Evolutionary conservation across 1,139 yeast species (phyloP).

Genomic region (Hansenula anomala): DNA sequence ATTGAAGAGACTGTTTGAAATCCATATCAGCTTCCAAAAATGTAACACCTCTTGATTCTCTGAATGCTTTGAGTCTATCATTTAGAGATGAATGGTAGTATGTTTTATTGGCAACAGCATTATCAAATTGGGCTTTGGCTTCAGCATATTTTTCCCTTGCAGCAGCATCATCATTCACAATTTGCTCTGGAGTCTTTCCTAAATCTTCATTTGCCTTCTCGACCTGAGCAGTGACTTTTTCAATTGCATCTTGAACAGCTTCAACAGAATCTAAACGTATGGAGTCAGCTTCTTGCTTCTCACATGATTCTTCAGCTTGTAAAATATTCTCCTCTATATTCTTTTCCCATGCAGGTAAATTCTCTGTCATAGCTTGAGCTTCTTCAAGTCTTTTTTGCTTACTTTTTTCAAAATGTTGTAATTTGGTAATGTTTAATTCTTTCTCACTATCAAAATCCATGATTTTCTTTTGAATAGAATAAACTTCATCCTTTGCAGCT

Average conservation of each 20-base stretch:
- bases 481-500: conserved; percentile 10
- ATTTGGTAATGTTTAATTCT: conserved; percentile 15
- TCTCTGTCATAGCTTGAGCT: conserved; percentile 23
- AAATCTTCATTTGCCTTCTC: conserved; percentile 32
- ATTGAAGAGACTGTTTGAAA: conserved; percentile 54
- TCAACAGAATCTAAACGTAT: conserved; percentile 27
- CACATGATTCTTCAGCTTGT: conserved; percentile 33
- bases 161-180: conserved; percentile 30
- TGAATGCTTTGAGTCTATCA: conserved; percentile 45
- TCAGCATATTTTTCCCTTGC: conserved; percentile 30
- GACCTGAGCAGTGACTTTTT: conserved; percentile 28
- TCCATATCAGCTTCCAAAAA: conserved; percentile 43
- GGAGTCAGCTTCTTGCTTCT: conserved; percentile 27
- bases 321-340: conserved; percentile 25
- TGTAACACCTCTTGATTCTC: conserved; percentile 38
- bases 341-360: conserved; percentile 25
- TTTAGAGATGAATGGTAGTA: conserved; percentile 34
- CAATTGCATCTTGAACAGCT: conserved; percentile 31
- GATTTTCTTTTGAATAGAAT: conserved; percentile 21
- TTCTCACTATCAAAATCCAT: conserved; percentile 22
- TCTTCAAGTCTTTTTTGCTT: conserved; percentile 17
- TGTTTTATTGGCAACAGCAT: conserved; percentile 26
- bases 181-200: conserved; percentile 39
- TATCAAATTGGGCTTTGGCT: conserved; percentile 29
- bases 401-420: conserved; percentile 13